Conservation (phyloP, 2,329 filamentous ascomycete genomes). For the Alternaria burnsii region DNA sequence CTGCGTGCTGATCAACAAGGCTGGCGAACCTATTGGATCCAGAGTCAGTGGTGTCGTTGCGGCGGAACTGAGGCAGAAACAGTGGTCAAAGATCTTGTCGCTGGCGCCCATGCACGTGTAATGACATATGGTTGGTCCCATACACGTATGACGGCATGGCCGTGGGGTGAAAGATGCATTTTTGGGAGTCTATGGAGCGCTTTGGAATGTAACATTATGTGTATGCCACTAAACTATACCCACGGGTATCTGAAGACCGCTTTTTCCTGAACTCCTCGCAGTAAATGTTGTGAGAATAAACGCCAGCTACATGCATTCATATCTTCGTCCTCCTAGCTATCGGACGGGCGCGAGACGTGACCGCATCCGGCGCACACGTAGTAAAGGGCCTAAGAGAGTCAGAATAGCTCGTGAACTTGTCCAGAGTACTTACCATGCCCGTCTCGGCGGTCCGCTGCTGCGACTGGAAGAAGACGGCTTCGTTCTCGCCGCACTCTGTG, state of each 20-base stretch:
- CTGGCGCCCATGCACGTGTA: conserved; percentile 85
- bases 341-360: conserved; percentile 71
- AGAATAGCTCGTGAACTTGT: conserved; percentile 9
- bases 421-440: conserved; percentile 78
- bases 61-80: conserved; percentile 84
- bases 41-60: conserved; percentile 81
- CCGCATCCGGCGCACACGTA: conserved; percentile 91
- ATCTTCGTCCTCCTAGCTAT: conserved; percentile 21
- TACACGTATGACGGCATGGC: conserved; percentile 65
- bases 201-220: conserved; percentile 36
- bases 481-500: conserved; percentile 82
- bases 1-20: conserved; percentile 96
- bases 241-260: conserved; percentile 46
- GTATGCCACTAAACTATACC: conserved; percentile 44
- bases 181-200: conserved; percentile 16
- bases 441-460: conserved; percentile 97
- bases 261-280: conserved; percentile 39
- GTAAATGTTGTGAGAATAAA: conserved; percentile 35
- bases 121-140: conserved; percentile 57
- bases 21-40: conserved; percentile 92
- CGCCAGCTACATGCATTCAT: conserved; percentile 43
- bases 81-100: conserved; percentile 98
- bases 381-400: conserved; percentile 57
- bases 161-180: conserved; percentile 13
- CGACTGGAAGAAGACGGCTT: conserved; percentile 98